These are phyloP conservation scores for Eucalyptus erythrocorys DNA, from an alignment of 345 rosid genomes.

Conservation along the genomic window DNA sequence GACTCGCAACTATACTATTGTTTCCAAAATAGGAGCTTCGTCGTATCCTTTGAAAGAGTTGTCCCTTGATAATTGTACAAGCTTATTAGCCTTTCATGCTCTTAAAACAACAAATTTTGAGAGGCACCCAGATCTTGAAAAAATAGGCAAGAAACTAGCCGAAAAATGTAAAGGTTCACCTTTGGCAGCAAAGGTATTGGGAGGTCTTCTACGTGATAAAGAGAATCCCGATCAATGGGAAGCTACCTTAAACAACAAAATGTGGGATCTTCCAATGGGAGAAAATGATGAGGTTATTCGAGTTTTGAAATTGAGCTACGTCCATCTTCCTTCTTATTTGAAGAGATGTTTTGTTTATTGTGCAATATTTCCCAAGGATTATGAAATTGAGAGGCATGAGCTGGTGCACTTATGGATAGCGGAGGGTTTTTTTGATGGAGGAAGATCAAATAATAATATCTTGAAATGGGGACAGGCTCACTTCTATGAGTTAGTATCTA, in stretches of 20 bases:
- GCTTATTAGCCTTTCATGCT: neutral
- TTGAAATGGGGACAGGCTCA: accelerated
- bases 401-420: neutral
- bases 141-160: neutral
- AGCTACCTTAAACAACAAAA: neutral
- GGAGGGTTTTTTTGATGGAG: neutral
- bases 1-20: neutral
- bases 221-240: neutral
- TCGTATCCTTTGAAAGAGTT: neutral
- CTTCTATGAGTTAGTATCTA: neutral
- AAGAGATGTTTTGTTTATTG: neutral
- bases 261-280: accelerated
- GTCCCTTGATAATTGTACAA: neutral
- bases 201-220: neutral
- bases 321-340: neutral
- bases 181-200: neutral
- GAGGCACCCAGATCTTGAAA: neutral
- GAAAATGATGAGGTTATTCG: neutral
- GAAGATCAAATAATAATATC: neutral
- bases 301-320: neutral
- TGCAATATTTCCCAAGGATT: neutral
- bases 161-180: neutral
- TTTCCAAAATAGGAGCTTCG: neutral
- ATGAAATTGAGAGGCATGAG: neutral
- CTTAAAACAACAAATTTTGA: neutral